These are phyloP conservation scores for Bolboschoenoplectus hybrid DNA, from an alignment of 202 grass and related monocot species.

Conservation along the genomic window DNA sequence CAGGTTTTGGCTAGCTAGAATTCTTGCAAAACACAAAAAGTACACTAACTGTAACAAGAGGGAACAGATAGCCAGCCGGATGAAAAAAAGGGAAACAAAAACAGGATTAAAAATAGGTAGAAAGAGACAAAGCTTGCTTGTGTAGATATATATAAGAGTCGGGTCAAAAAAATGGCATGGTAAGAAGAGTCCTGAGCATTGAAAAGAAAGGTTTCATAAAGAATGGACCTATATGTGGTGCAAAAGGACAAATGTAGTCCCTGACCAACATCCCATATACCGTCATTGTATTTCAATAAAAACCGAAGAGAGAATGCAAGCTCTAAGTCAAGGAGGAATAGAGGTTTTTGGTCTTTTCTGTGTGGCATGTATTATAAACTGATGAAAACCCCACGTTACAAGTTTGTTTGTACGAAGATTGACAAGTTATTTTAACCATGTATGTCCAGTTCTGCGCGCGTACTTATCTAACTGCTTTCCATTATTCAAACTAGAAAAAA, in stretches of 20 bases:
- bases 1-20: slow-evolving; percentile 14
- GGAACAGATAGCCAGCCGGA: neutral
- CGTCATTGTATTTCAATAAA: slow-evolving; percentile 47
- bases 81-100: neutral
- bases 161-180: slow-evolving; percentile 72
- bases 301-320: slow-evolving; percentile 46
- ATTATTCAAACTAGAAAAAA: neutral
- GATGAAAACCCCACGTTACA: slow-evolving; percentile 5
- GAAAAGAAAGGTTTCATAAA: slow-evolving; percentile 68
- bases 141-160: slow-evolving; percentile 78
- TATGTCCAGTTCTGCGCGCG: neutral
- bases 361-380: slow-evolving; percentile 47
- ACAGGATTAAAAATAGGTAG: slow-evolving; percentile 16
- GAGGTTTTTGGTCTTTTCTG: slow-evolving; percentile 79
- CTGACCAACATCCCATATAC: slow-evolving; percentile 49
- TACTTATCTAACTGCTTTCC: neutral
- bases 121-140: slow-evolving; percentile 47
- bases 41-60: neutral
- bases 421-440: neutral
- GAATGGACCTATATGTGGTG: slow-evolving; percentile 40
- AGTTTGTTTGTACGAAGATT: slow-evolving; percentile 1
- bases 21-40: neutral
- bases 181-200: slow-evolving; percentile 92
- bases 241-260: slow-evolving; percentile 73
- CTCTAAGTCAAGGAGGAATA: slow-evolving; percentile 57